A percentile compares a stretch with the other conserved stretches of the same genome.
phyloP scores from a whole-genome alignment of 108 stramenopile genomes.

The Ochromonas danica region DNA sequence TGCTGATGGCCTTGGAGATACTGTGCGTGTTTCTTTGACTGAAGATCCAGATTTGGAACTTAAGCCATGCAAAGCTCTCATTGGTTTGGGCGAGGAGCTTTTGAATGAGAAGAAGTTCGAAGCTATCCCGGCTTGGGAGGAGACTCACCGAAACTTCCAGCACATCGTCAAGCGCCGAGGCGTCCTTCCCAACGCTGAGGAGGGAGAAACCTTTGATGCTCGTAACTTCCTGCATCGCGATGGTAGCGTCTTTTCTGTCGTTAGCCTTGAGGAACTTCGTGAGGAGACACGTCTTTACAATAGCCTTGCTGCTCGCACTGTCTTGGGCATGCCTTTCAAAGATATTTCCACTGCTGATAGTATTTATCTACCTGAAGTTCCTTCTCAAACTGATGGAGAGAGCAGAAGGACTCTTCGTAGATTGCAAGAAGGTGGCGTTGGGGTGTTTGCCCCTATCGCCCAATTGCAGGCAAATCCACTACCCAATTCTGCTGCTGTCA shows the following conservation, averaged over 20 bases:
- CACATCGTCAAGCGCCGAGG: conserved; percentile 39
- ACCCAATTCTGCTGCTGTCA: conserved; percentile 82
- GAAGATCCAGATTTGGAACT: conserved; percentile 92
- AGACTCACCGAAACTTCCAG: conserved; percentile 44
- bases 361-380: conserved; percentile 70
- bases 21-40: conserved; percentile 88
- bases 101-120: conserved; percentile 25
- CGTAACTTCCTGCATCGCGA: conserved; percentile 76
- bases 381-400: conserved; percentile 65
- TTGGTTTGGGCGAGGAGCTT: conserved; percentile 37
- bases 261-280: conserved; percentile 60
- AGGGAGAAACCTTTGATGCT: conserved; percentile 76
- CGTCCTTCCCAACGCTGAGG: conserved; percentile 64
- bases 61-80: background rate
- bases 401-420: conserved; percentile 76
- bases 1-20: conserved; percentile 91
- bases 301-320: conserved; percentile 73
- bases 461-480: conserved; percentile 72
- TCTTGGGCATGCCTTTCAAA: conserved; percentile 94
- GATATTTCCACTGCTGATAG: conserved; percentile 90
- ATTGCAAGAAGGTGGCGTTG: conserved; percentile 81
- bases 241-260: conserved; percentile 73
- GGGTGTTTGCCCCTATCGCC: conserved; percentile 78
- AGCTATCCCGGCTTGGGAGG: conserved; percentile 38
- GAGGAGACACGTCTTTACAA: conserved; percentile 40